Conservation (phyloP, 2,329 filamentous ascomycete genomes). For the Diplodia scrobiculata region DNA sequence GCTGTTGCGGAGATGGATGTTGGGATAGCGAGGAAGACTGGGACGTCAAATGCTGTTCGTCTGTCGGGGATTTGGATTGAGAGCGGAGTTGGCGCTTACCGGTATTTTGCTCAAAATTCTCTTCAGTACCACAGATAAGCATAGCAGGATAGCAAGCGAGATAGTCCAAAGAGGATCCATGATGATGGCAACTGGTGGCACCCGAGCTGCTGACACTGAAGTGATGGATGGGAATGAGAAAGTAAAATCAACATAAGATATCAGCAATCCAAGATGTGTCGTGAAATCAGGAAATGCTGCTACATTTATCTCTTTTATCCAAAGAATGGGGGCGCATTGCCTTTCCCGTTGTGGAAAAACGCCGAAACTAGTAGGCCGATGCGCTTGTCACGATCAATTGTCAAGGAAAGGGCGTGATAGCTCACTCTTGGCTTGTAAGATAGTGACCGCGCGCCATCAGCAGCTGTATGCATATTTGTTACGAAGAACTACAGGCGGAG, state of each 20-base stretch:
- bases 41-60: neutral
- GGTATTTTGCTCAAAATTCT: neutral
- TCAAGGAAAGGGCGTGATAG: neutral
- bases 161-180: neutral
- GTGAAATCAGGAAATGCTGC: neutral
- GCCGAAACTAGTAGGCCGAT: neutral
- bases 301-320: neutral
- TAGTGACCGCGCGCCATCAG: neutral
- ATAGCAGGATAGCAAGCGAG: neutral
- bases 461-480: neutral
- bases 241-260: neutral
- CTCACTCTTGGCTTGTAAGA: neutral
- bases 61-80: no score
- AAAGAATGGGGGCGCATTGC: neutral
- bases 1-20: neutral
- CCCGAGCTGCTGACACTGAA: neutral
- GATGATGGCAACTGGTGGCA: neutral
- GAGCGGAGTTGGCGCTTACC: neutral
- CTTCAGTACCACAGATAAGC: neutral
- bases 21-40: neutral
- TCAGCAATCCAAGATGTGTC: neutral
- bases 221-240: neutral
- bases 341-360: neutral
- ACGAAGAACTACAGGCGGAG: neutral
- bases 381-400: neutral